Percentiles rank a stretch among this genome's conserved stretches.
Evolutionary conservation across 208 protist species (phyloP).

Genomic region (Strigomonas culicis): DNA sequence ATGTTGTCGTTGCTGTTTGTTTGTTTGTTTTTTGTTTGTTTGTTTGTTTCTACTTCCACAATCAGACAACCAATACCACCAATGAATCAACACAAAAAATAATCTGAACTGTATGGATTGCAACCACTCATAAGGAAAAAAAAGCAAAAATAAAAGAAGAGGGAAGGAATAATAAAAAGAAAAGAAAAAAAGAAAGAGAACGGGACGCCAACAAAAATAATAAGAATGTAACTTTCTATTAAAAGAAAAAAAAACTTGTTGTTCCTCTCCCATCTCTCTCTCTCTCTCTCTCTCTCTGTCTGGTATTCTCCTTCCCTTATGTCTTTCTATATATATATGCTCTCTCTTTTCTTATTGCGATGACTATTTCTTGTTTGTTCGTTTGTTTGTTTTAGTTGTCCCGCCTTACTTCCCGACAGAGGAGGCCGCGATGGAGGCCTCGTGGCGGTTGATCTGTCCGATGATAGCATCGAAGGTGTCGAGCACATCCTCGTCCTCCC

Average conservation of each 20-base stretch:
- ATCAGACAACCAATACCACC: too few relatives aligned
- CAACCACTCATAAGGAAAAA: constrained; percentile 4
- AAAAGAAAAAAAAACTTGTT: neutral
- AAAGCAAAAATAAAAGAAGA: constrained; percentile 4
- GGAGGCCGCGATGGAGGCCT: constrained; percentile 39
- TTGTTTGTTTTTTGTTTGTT: neutral
- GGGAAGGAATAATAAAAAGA: neutral
- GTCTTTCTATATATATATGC: neutral
- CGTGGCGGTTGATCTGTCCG: constrained; percentile 63
- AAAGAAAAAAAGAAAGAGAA: constrained; percentile 1
- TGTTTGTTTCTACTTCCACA: neutral
- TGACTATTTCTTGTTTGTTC: too few relatives aligned
- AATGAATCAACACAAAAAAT: too few relatives aligned
- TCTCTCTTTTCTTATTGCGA: neutral
- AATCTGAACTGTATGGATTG: neutral
- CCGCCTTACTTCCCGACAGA: neutral
- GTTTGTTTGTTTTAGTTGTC: too few relatives aligned
- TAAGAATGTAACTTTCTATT: neutral
- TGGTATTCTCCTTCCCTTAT: neutral
- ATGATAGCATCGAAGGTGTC: constrained; percentile 89
- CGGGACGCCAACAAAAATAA: neutral
- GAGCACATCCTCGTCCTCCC: constrained; percentile 91
- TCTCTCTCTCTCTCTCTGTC: neutral
- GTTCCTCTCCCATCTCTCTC: neutral
- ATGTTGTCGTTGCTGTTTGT: neutral